Base-by-base conservation (phyloP, 2,329 filamentous ascomycete genomes). In the Immersiporthe knoxdaviesiana region DNA sequence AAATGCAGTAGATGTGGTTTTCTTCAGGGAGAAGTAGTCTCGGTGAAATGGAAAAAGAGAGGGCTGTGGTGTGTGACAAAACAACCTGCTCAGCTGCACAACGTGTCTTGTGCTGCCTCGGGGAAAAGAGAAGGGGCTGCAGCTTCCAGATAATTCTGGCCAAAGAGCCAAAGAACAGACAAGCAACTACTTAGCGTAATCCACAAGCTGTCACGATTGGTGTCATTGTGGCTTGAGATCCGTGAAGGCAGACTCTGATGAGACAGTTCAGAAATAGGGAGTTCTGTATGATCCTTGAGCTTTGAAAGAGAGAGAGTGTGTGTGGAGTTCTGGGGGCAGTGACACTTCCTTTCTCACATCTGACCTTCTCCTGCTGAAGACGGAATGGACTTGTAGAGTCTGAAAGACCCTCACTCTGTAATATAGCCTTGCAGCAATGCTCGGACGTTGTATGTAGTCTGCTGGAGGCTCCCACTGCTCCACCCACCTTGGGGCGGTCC, bases 121-220 rank as follows among this genome's bases (percentile, higher is more conserved):
- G n/a, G 3, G 44, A 44, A 16, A 41, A 12, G 2, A 10, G 24
- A 35, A 8, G 39, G 14, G 21, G 16, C 4, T 39, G 18, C 32
- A 39, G 56, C 11, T 60, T 5, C 58, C 21, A 24, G 16, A 24
- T 12, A 8, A 27, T 12, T 12, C 7, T 27, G n/a, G 24, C 4
- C 5, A 54, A 5, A 5, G n/a, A 27, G 24, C 12, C 24, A 54
- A 24, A 16, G 3, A 27, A 54, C 47, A 35, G 24, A n/a, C 10
- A 14, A 35, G 16, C 7, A 52, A 24, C 27, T 52, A n/a, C n/a
- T n/a, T n/a, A 52, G 44, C 30, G 54, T 16, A 54, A 50, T 14
- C 30, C 30, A 63, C 44, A 47, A 63, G 8, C 41, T 54, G 62
- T 63, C 62, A 63, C 50, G 41, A 35, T 39, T 37, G 56, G 32